These are phyloP conservation scores for Arachis monticola DNA, from an alignment of 331 rosid genomes.

Conservation along the genomic window DNA sequence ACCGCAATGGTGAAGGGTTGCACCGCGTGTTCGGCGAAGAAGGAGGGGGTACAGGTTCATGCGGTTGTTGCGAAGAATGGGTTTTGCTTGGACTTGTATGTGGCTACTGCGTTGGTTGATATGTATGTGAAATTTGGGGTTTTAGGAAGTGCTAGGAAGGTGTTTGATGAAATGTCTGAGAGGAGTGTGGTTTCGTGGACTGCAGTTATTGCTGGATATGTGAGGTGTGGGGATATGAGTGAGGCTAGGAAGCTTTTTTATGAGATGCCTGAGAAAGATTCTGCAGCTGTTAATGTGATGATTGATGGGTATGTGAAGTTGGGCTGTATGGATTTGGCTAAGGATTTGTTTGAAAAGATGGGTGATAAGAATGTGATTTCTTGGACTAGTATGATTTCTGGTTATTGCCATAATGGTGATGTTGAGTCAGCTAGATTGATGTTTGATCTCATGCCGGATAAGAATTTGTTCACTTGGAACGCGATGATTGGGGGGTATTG, in stretches of 20 bases:
- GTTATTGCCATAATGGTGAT: slow-evolving; percentile 59
- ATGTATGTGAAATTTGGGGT: slow-evolving; percentile 62
- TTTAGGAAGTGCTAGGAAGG: slow-evolving; percentile 50
- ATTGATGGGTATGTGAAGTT: slow-evolving; percentile 68
- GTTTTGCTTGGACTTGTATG: slow-evolving; percentile 57
- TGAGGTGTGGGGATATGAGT: slow-evolving; percentile 59
- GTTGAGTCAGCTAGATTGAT: slow-evolving; percentile 55
- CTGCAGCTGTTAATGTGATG: slow-evolving; percentile 57
- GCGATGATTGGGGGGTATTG: slow-evolving; percentile 80
- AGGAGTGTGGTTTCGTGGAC: slow-evolving; percentile 67
- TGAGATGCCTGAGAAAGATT: slow-evolving; percentile 57
- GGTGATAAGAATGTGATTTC: slow-evolving; percentile 59
- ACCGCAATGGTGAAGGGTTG: slow-evolving; percentile 62
- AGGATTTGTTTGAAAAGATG: slow-evolving; percentile 60
- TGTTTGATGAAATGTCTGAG: slow-evolving; percentile 67
- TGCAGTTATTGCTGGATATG: slow-evolving; percentile 65
- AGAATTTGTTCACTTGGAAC: slow-evolving; percentile 70
- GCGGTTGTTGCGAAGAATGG: slow-evolving; percentile 52
- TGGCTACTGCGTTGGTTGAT: slow-evolving; percentile 63
- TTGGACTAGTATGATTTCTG: slow-evolving; percentile 77
- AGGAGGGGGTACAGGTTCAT: slow-evolving; percentile 58
- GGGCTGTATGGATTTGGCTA: slow-evolving; percentile 58
- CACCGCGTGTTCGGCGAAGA: slow-evolving; percentile 27
- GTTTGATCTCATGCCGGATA: slow-evolving; percentile 68
- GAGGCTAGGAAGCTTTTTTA: slow-evolving; percentile 62